These are phyloP conservation scores for Penicillium malachiteum DNA, from an alignment of 495 filamentous ascomycete genomes.

Conservation along the genomic window DNA sequence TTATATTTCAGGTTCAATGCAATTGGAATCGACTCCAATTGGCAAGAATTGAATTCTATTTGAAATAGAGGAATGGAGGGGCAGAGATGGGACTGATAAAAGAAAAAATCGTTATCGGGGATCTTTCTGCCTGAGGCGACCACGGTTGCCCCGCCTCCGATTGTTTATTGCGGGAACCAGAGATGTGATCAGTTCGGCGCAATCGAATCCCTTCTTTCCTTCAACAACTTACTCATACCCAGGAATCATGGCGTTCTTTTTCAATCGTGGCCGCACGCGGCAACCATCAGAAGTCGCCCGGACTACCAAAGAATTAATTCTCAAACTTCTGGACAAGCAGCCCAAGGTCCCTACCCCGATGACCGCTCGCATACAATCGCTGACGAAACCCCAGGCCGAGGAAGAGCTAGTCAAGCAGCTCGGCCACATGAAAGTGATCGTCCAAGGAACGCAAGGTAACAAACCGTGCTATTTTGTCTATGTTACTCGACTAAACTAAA, in stretches of 20 bases:
- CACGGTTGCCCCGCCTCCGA: constrained; percentile 38
- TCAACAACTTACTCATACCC: constrained; percentile 12
- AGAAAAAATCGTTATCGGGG: constrained; percentile 30
- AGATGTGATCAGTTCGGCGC: constrained; percentile 10
- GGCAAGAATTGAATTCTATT: neutral
- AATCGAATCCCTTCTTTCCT: constrained; percentile 7
- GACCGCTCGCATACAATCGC: constrained; percentile 18
- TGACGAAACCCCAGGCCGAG: constrained; percentile 51
- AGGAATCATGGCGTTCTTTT: constrained; percentile 82
- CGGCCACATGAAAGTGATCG: constrained; percentile 75
- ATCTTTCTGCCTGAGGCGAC: constrained; percentile 20
- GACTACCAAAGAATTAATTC: constrained; percentile 56
- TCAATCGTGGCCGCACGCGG: constrained; percentile 62
- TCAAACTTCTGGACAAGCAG: constrained; percentile 45
- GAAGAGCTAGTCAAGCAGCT: constrained; percentile 77
- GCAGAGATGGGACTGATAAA: constrained; percentile 23
- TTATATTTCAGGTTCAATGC: neutral
- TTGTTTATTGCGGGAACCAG: constrained; percentile 34
- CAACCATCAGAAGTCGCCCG: constrained; percentile 57
- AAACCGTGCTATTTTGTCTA: neutral
- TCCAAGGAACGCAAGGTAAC: constrained; percentile 78
- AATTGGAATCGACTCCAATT: neutral
- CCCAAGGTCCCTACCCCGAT: constrained; percentile 52
- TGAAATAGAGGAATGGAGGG: constrained; percentile 20
- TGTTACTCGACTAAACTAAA: constrained; percentile 11